Evolutionary conservation across 2,329 filamentous ascomycete genomes (phyloP), one percentile per base, ranked within the genome.

Genomic region (Fusarium illudens): DNA sequence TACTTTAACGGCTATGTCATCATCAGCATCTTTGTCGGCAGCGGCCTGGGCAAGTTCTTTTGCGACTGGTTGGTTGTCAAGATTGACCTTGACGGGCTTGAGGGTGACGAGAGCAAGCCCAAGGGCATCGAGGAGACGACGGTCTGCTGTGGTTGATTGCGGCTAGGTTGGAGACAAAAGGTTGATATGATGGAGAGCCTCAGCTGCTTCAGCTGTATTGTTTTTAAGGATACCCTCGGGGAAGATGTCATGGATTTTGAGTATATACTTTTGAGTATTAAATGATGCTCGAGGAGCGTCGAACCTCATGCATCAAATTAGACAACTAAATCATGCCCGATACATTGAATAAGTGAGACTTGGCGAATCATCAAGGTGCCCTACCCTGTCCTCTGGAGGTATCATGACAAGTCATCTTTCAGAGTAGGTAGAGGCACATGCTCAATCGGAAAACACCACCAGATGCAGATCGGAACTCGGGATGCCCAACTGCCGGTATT

Each of bases 1-100:
- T 86, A 87, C 75, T 88, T 85, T 74, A 87, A 87, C 70, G 87
- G 89, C 30, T 95, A 92, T 77, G 85, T 95, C 65, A 92, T 95
- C 75, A 90, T 95, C 62, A 92, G 88, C 71, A 92, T 95, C 73
- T 87, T 95, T 62, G 72, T 86, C 39, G 84, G 84, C 4, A 82
- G 82, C 10, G 81, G 82, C 8, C 66, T 86, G 44, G 84, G 84
- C 61, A 86, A 86, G 75, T 86, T 86, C 70, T 66, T 85, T n/a
- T 85, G 81, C 68, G 84, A 86, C 72, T 86, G 84, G 84, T 75
- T 85, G 73, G 81, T 81, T 22, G 76, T 79, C 49, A 80, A 77
- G 58, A 76, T 85, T n/a, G 76, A 81, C 0, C 58, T 79, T 29
- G 75, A 74, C 1, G 67, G 58, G 3, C 62, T 77, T 1, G 72